Conservation (phyloP, 306 rosid species). For the Citrullus amarus region DNA sequence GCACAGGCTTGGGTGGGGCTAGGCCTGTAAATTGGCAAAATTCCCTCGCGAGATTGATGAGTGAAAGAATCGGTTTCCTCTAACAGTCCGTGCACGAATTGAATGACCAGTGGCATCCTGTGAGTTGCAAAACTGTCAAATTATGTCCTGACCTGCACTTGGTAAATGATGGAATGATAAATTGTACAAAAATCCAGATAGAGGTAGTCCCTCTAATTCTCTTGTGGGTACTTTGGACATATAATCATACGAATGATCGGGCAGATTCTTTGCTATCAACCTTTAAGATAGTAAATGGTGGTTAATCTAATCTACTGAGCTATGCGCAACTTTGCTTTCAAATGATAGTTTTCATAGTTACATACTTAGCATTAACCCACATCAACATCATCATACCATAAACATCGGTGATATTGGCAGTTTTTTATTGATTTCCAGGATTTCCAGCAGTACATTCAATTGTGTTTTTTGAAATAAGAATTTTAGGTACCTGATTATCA, state of each 20-base stretch:
- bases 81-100: conserved; percentile 9
- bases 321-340: not conserved
- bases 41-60: conserved; percentile 6
- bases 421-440: not conserved
- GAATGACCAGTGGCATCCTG: conserved; percentile 2
- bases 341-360: not conserved
- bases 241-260: too few relatives aligned
- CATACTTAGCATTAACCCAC: not conserved
- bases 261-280: not conserved
- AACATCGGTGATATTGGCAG: not conserved
- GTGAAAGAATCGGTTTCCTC: conserved; percentile 14
- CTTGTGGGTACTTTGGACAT: not conserved
- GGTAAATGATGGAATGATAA: not conserved
- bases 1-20: not conserved
- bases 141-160: not conserved
- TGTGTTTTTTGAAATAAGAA: not conserved
- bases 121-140: conserved; percentile 4
- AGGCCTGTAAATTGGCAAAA: not conserved
- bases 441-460: not conserved
- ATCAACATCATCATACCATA: not conserved
- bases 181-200: not conserved
- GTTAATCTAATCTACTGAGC: not conserved
- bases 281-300: not conserved
- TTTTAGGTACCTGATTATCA: conserved; percentile 27
- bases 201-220: not conserved